phyloP scores from a whole-genome alignment of 2,329 filamentous ascomycete species.

The Albifimbria verrucaria region DNA sequence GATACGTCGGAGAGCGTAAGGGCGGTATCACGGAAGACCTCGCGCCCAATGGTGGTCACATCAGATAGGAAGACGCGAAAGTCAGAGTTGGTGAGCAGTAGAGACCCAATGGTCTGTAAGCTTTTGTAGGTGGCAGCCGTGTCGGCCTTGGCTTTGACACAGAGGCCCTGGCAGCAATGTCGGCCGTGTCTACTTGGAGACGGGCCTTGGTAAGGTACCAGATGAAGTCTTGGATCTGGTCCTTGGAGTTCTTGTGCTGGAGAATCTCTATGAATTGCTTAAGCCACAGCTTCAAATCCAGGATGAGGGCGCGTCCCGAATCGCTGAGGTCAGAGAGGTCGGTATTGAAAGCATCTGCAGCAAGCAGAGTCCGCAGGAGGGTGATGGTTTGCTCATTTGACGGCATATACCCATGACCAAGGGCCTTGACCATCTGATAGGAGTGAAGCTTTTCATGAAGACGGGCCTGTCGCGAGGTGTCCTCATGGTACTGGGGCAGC shows the following conservation, averaged over 20 bases:
- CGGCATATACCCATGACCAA: slow-evolving; percentile 85
- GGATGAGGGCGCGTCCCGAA: slow-evolving; percentile 70
- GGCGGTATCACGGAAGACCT: slow-evolving; percentile 85
- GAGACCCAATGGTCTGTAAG: slow-evolving; percentile 74
- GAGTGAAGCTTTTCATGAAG: slow-evolving; percentile 88
- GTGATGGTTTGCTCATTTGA: slow-evolving; percentile 80
- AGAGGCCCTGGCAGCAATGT: slow-evolving; percentile 23
- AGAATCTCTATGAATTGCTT: slow-evolving; percentile 79
- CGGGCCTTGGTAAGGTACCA: slow-evolving; percentile 80
- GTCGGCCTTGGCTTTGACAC: slow-evolving; percentile 30
- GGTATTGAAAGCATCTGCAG: slow-evolving; percentile 74
- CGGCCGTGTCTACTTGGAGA: slow-evolving; percentile 38
- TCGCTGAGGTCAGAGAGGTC: slow-evolving; percentile 67
- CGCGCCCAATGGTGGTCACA: slow-evolving; percentile 70
- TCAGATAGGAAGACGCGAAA: slow-evolving; percentile 86
- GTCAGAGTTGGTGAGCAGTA: slow-evolving; percentile 87
- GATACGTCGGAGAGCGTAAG: slow-evolving; percentile 75
- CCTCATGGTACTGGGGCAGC: slow-evolving; percentile 78
- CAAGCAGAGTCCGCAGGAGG: slow-evolving; percentile 75
- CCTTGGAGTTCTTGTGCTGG: slow-evolving; percentile 74
- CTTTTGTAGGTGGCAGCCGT: slow-evolving; percentile 62
- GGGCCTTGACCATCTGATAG: slow-evolving; percentile 84
- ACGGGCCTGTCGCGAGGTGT: slow-evolving; percentile 72
- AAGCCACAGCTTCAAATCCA: slow-evolving; percentile 70
- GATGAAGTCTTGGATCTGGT: slow-evolving; percentile 88